Evolutionary conservation across 257 asterid species (phyloP), one percentile per base, ranked within the genome.

Genomic region (Solanum verrucosum): DNA sequence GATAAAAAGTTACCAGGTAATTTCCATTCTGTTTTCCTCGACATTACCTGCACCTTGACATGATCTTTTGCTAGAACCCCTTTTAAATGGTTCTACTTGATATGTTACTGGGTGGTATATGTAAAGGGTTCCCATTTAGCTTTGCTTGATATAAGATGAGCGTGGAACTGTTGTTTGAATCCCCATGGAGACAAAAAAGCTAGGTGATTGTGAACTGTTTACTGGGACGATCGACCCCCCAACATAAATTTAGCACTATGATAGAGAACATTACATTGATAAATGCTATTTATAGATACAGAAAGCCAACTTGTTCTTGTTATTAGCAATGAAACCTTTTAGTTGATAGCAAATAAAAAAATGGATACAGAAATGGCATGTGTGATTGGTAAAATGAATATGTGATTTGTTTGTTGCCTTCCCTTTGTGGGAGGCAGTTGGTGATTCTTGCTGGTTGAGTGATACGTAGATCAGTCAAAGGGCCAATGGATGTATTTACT

Each of bases 1-100:
- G 97, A 93, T 92, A 90, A 88, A 86, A 89, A 68, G 85, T 87
- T 87, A 77, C 95, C 93, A 88, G 99, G 99, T 94, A 91, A 46
- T n/a, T 40, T 90, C 84, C 16, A 5, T 18, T 8, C 85, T 40
- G 65, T 75, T 82, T 81, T 18, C 70, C 20, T 33, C 12, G 68
- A 14, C 81, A 79, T 34, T 83, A 49, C 16, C 37, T 90, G 68
- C 14, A 25, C 49, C 49, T 21, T 65, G 78, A 70, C 37, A 84
- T 44, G 7, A 59, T 70, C 65, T 81, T 85, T 34, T 70, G 68
- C 68, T 63, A 70, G 88, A 27, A 2, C n/a, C 68, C 82, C 82
- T 52, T 67, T 84, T 84, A 75, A 12, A 75, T 75, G 56, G 83
- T 38, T 75, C 33, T 75, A 46, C 27, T 38, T 38, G 83, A 74